Percentiles rank a stretch among this genome's conserved stretches.
These are phyloP conservation scores for Fraxinus paxiana DNA, from an alignment of 305 asterid genomes.

Conservation along the genomic window DNA sequence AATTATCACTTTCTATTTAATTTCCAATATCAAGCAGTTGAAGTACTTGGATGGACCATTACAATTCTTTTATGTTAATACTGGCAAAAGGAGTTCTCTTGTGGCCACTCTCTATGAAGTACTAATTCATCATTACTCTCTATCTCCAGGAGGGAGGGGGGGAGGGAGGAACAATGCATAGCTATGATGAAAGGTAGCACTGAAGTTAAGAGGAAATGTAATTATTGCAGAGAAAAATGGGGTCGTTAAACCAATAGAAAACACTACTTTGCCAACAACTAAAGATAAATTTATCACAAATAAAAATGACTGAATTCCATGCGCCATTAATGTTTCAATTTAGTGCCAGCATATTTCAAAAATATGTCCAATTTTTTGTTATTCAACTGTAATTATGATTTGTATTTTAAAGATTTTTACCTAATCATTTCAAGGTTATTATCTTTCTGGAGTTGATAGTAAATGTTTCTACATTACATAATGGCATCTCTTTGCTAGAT, in stretches of 20 bases:
- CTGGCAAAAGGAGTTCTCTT: not conserved
- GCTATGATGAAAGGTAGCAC: not conserved
- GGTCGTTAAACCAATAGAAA: not conserved
- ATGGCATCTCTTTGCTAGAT: constrained; percentile 1
- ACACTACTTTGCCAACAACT: not conserved
- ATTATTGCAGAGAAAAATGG: not conserved
- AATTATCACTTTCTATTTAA: not conserved
- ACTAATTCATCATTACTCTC: not conserved
- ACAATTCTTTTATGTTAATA: not conserved
- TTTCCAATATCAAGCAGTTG: not conserved
- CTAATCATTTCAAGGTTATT: not conserved
- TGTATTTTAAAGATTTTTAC: not conserved
- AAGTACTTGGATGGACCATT: not conserved
- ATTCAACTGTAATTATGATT: not conserved
- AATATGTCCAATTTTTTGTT: not conserved
- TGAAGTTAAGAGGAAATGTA: not conserved
- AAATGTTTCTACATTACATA: not conserved
- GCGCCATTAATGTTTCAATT: not conserved
- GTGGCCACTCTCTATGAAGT: not conserved
- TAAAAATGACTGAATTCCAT: not conserved
- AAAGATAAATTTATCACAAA: not conserved
- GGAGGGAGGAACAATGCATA: not conserved
- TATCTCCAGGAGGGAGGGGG: not conserved
- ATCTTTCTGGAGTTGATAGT: not conserved
- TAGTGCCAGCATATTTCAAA: not conserved